Evolutionary conservation across 768 basidiomycete species (phyloP).

Genomic region (Punctularia strigosozonata): DNA sequence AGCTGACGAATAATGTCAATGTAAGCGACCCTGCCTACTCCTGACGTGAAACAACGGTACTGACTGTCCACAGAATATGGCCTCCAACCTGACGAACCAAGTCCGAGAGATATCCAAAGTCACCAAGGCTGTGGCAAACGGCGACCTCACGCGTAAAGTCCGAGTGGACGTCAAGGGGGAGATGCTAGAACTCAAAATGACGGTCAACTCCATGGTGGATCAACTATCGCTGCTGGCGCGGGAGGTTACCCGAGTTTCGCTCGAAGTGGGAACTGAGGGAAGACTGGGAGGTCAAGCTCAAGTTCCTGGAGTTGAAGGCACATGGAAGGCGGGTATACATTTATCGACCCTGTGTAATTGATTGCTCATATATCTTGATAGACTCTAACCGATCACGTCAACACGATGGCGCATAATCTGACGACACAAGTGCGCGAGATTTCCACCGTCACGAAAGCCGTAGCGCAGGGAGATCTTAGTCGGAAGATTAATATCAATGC

Average conservation of each 20-base stretch:
- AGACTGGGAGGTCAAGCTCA: slow-evolving; percentile 90
- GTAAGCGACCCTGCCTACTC: slow-evolving; percentile 70
- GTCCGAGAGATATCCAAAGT: slow-evolving; percentile 89
- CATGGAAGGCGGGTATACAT: slow-evolving; percentile 66
- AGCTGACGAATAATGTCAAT: slow-evolving; percentile 88
- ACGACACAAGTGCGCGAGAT: slow-evolving; percentile 90
- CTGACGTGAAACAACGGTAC: background rate
- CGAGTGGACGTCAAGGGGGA: slow-evolving; percentile 92
- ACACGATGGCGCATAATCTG: slow-evolving; percentile 82
- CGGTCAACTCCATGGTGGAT: slow-evolving; percentile 86
- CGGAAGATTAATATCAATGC: slow-evolving; percentile 91
- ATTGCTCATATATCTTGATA: slow-evolving; percentile 17
- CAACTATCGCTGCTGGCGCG: slow-evolving; percentile 58
- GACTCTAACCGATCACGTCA: slow-evolving; percentile 71
- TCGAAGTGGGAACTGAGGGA: slow-evolving; percentile 96
- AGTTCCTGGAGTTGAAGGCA: slow-evolving; percentile 88
- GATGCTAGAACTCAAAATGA: slow-evolving; percentile 91
- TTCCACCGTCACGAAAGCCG: slow-evolving; percentile 90
- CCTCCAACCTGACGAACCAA: slow-evolving; percentile 72
- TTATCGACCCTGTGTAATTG: slow-evolving; percentile 16
- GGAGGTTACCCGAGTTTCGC: slow-evolving; percentile 89
- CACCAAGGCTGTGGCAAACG: slow-evolving; percentile 88
- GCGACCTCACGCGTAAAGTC: slow-evolving; percentile 86
- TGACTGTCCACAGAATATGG: slow-evolving; percentile 1
- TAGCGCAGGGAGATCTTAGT: slow-evolving; percentile 85